Evolutionary conservation across 2,329 filamentous ascomycete genomes (phyloP), one percentile per base, ranked within the genome.

Genomic region (Hymenoscyphus fructigenus): DNA sequence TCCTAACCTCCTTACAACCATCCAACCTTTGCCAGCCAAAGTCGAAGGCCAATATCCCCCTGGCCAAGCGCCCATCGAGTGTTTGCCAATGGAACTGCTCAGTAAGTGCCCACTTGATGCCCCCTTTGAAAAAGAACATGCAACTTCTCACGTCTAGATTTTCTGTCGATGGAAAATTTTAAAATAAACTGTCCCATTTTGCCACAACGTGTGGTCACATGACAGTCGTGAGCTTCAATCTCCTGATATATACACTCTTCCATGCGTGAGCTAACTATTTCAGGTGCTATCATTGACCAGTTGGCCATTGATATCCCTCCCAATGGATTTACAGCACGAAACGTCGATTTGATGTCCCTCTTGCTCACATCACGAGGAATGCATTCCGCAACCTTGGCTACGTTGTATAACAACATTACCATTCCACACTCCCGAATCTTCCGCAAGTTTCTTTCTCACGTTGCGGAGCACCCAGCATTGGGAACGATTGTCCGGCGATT

Each of bases 361-460:
- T 82, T 94, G 44, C 79, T 92, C 68, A 87, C 90, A n/a, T 94
- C 90, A n/a, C 87, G 85, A 74, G 85, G 86, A 34, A 80, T 94
- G 66, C 89, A 94, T 74, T 84, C 84, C 29, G 88, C 88, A 23
- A 93, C 91, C 3, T 80, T 93, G 38, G 85, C 86, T 70, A 90
- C 91, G 6, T 83, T 95, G 59, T 94, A 94, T 79, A 85, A 86
- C 69, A 87, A 91, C 75, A 90, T 94, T 76, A 92, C 90, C 55
- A 90, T 94, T 70, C 91, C 91, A 5, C 91, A 93, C 80, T 94
- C 91, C 29, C 83, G 88, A 66, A 92, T 93, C 75, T 95, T 93
- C 79, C 88, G 88, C 74, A 94, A 94, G 78, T 92, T 93, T 71
- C 84, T 93, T 59, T 81, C 83, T 65, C 91, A 91, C 73, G 82